Percentiles rank a stretch among this genome's conserved stretches.
phyloP scores from a whole-genome alignment of 2,329 filamentous ascomycete genomes.

The Cadophora sp. region DNA sequence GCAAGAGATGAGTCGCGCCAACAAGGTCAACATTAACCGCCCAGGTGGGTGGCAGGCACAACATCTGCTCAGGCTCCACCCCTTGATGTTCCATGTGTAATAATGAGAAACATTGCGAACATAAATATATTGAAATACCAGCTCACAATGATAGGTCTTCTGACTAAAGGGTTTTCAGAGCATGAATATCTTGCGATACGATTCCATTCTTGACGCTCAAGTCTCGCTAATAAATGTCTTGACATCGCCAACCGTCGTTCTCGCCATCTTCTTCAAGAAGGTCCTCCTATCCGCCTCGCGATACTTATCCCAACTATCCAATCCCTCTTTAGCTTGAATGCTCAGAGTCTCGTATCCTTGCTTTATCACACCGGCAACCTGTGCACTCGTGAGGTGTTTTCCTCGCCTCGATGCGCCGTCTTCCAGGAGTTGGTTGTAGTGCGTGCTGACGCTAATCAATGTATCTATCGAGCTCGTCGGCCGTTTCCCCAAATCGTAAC shows the following conservation, averaged over 20 bases:
- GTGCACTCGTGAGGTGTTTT: conserved; percentile 78
- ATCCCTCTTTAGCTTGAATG: conserved; percentile 85
- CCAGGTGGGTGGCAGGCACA: background rate
- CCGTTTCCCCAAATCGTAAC: conserved; percentile 67
- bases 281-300: conserved; percentile 86
- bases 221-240: conserved; percentile 46
- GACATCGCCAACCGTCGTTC: conserved; percentile 77
- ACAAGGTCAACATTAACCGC: background rate
- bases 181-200: background rate
- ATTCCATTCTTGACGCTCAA: conserved; percentile 25
- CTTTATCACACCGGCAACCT: conserved; percentile 92
- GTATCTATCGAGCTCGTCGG: conserved; percentile 80
- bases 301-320: conserved; percentile 86
- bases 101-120: background rate
- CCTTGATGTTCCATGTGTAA: background rate
- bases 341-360: conserved; percentile 94
- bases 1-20: conserved; percentile 9
- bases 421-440: conserved; percentile 85
- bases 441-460: conserved; percentile 79
- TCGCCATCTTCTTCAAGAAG: conserved; percentile 85
- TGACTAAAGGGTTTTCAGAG: too few relatives aligned
- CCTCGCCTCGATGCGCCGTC: conserved; percentile 59
- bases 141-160: background rate
- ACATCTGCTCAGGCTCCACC: too few relatives aligned
- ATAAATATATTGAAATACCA: background rate